Evolutionary conservation across 441 rosid species (phyloP).

Genomic region (Erodium texanum): DNA sequence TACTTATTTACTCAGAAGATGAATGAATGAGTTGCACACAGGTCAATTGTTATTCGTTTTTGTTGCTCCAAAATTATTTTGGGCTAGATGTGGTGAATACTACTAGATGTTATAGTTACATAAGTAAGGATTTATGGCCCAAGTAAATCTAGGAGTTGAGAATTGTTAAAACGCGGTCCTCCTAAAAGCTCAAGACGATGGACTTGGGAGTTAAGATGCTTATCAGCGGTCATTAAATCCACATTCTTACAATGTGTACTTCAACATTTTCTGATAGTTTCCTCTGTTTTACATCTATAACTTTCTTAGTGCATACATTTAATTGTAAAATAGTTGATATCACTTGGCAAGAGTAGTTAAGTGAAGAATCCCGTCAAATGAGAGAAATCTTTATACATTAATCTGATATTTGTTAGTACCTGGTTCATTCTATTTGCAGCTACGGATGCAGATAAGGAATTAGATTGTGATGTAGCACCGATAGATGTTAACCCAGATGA

Average conservation of each 20-base stretch:
- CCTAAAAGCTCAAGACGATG: too few species aligned
- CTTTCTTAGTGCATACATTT: background rate
- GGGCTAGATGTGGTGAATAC: too few species aligned
- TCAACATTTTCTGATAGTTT: background rate
- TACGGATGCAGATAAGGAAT: conserved; percentile 49
- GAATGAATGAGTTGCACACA: background rate
- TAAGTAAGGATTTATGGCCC: background rate
- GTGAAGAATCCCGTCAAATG: background rate
- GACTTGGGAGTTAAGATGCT: too few species aligned
- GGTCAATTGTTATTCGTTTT: background rate
- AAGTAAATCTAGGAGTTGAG: background rate
- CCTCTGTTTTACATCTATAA: background rate
- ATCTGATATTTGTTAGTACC: conserved; percentile 5
- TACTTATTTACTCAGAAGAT: conserved; percentile 1
- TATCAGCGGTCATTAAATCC: too few species aligned
- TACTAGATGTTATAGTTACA: too few species aligned
- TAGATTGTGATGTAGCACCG: conserved; percentile 50
- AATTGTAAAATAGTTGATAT: background rate
- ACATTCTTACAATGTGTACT: too few species aligned
- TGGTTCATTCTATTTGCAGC: conserved; percentile 34
- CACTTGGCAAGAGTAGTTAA: background rate
- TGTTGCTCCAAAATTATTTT: background rate
- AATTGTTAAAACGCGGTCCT: too few species aligned
- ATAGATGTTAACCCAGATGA: conserved; percentile 46
- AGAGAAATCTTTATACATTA: background rate